A percentile compares a stretch with the other conserved stretches of the same genome.
Conservation (phyloP, 2,329 filamentous ascomycete genomes). For the Zymoseptoria pseudotritici region DNA sequence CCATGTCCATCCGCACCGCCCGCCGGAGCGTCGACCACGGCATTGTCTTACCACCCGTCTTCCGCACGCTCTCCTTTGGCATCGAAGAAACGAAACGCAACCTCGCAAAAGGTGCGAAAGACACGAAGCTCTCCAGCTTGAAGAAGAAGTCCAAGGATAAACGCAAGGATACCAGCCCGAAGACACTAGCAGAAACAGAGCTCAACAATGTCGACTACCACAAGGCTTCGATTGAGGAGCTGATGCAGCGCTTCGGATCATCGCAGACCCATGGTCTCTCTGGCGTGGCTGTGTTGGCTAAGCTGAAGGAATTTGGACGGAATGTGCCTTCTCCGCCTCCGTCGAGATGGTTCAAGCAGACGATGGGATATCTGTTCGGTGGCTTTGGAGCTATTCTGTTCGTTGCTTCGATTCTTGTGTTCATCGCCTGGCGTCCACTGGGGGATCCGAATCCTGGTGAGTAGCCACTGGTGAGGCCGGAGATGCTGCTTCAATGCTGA, state of each 20-base stretch:
- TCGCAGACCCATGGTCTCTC: constrained; percentile 55
- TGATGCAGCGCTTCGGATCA: constrained; percentile 53
- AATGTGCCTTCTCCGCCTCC: constrained; percentile 62
- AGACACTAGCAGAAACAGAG: constrained; percentile 14
- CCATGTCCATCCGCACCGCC: constrained; percentile 31
- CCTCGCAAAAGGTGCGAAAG: constrained; percentile 18
- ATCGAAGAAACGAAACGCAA: constrained; percentile 31
- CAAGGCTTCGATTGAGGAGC: constrained; percentile 49
- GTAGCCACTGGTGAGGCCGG: not conserved
- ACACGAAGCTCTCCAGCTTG: constrained; percentile 4
- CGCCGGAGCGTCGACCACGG: constrained; percentile 36
- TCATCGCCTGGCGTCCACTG: constrained; percentile 68
- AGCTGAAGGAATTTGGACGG: constrained; percentile 53
- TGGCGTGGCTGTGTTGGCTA: constrained; percentile 47
- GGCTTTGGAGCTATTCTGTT: constrained; percentile 69
- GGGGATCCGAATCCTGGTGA: constrained; percentile 43
- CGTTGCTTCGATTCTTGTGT: constrained; percentile 62
- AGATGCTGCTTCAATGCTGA: not conserved
- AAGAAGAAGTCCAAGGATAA: constrained; percentile 23
- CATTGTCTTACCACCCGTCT: constrained; percentile 38
- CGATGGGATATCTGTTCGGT: constrained; percentile 66
- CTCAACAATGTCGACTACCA: constrained; percentile 58
- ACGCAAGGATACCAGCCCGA: constrained; percentile 24
- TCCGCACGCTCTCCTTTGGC: constrained; percentile 40
- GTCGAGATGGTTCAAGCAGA: constrained; percentile 50